These are phyloP conservation scores for Vitis hybrid DNA, from an alignment of 177 flowering plant genomes.

Conservation along the genomic window DNA sequence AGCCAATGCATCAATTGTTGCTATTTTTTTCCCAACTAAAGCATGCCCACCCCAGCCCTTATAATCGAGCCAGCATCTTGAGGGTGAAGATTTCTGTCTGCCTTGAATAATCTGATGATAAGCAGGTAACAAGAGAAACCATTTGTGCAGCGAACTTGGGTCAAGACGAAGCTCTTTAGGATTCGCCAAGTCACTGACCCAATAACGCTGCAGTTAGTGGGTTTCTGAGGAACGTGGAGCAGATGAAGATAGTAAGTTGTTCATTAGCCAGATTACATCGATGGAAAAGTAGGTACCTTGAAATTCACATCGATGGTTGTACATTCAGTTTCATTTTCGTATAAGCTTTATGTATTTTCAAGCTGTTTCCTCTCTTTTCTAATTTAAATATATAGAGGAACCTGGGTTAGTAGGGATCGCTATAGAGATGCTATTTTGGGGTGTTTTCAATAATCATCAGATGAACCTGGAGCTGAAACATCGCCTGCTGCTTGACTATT, in stretches of 20 bases:
- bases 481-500: background rate
- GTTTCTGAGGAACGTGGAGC: too few species aligned
- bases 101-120: background rate
- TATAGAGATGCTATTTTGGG: background rate
- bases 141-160: background rate
- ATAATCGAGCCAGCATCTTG: slow-evolving; percentile 1
- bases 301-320: background rate
- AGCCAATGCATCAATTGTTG: slow-evolving; percentile 13
- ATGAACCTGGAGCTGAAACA: background rate
- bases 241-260: too few species aligned
- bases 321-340: background rate
- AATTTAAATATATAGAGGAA: background rate
- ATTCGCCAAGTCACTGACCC: too few species aligned
- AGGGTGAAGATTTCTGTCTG: slow-evolving; percentile 8
- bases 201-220: too few species aligned
- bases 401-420: background rate
- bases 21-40: slow-evolving; percentile 7
- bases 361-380: background rate
- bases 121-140: background rate
- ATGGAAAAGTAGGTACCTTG: background rate
- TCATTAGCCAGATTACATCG: too few species aligned
- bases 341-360: slow-evolving; percentile 1
- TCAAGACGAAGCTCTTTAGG: too few species aligned
- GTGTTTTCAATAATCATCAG: background rate
- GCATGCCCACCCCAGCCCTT: background rate